Percentiles rank a stretch among this genome's conserved stretches.
These are phyloP conservation scores for Ganoderma multipileum DNA, from an alignment of 1,284 basidiomycete genomes.

Conservation along the genomic window DNA sequence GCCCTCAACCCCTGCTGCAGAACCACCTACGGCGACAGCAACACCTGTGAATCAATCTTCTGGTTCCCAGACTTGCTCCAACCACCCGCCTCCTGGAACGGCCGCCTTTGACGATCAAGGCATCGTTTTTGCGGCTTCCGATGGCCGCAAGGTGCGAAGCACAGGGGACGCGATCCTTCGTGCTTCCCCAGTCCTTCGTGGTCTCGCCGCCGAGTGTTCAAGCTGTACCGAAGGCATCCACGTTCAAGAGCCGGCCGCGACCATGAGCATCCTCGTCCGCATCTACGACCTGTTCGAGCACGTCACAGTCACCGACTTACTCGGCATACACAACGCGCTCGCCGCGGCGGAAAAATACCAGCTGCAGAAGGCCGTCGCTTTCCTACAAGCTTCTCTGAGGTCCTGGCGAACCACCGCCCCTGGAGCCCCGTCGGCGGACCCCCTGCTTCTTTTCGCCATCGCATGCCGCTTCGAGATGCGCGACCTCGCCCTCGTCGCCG, in stretches of 20 bases:
- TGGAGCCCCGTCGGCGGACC: neutral
- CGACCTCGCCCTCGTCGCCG: conserved; percentile 15
- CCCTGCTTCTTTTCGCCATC: conserved; percentile 13
- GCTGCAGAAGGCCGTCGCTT: conserved; percentile 36
- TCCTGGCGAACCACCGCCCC: neutral
- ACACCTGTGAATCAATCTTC: neutral
- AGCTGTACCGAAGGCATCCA: neutral
- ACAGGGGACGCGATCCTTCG: neutral
- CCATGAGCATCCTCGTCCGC: neutral
- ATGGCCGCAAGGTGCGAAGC: neutral
- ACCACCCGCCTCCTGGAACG: neutral
- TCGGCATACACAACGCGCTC: conserved; percentile 35
- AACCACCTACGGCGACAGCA: neutral
- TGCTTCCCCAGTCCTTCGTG: neutral
- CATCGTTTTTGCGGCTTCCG: neutral
- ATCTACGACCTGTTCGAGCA: neutral
- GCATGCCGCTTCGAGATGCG: conserved; percentile 19
- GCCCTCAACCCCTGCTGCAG: neutral
- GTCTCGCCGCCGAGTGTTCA: neutral
- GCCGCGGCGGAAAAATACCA: conserved; percentile 44
- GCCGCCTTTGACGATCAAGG: neutral
- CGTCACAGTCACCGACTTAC: conserved; percentile 12
- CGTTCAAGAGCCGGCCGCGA: neutral
- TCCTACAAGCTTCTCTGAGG: conserved; percentile 9
- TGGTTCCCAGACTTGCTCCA: neutral